Evolutionary conservation across 352 stramenopile genomes (phyloP).

Genomic region (Phytophthora colocasiae): DNA sequence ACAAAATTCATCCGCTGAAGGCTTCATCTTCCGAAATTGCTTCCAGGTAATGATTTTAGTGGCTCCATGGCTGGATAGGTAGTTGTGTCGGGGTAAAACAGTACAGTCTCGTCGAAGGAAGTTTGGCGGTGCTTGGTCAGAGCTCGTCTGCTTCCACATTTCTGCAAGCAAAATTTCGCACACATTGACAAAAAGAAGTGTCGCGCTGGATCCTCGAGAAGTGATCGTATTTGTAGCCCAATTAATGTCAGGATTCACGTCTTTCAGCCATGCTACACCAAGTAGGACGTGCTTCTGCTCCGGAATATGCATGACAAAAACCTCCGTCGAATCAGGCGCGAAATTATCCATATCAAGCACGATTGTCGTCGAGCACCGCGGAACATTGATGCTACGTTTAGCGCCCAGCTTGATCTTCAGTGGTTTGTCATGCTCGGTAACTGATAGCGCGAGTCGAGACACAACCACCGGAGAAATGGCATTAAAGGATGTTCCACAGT

Average conservation of each 20-base stretch:
- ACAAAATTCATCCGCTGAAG: too few relatives aligned
- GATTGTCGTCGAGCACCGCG: neutral
- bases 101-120: neutral
- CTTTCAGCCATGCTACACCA: neutral
- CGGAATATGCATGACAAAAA: neutral
- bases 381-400: constrained; percentile 3
- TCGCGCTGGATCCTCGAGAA: neutral
- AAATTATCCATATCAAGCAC: neutral
- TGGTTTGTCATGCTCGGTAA: neutral
- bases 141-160: neutral
- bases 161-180: neutral
- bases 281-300: neutral
- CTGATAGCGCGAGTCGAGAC: neutral
- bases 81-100: neutral
- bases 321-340: neutral
- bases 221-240: too few relatives aligned
- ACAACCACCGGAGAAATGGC: constrained; percentile 1
- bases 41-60: too few relatives aligned
- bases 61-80: too few relatives aligned
- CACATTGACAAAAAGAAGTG: neutral
- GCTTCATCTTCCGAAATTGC: too few relatives aligned
- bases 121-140: neutral
- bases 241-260: neutral
- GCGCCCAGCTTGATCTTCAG: constrained; percentile 4
- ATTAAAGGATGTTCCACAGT: constrained; percentile 9